Evolutionary conservation across 176 grass and related monocot genomes (phyloP).

Genomic region (Calamus simplicifolius): DNA sequence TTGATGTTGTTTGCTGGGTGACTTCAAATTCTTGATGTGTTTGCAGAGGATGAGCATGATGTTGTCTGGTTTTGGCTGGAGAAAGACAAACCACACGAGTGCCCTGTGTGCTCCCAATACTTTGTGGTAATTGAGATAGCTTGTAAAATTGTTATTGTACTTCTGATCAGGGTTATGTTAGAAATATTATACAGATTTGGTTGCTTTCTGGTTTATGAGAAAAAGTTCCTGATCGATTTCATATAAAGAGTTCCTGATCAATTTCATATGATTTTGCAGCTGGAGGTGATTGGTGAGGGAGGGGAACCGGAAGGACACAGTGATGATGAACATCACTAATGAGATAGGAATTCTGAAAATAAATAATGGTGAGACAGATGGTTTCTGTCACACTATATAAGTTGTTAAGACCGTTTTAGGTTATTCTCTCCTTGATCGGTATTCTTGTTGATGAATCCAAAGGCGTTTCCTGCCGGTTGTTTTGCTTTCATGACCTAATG

Average conservation of each 20-base stretch:
- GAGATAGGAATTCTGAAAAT: slow-evolving; percentile 26
- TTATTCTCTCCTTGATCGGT: slow-evolving; percentile 28
- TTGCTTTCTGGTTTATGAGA: too few relatives aligned
- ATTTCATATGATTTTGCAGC: slow-evolving; percentile 34
- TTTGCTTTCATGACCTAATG: slow-evolving; percentile 29
- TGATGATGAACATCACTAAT: slow-evolving; percentile 55
- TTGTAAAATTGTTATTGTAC: too few relatives aligned
- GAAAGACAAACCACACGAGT: slow-evolving; percentile 89
- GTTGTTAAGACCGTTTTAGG: slow-evolving; percentile 25
- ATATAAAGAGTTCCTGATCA: too few relatives aligned
- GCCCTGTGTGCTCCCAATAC: slow-evolving; percentile 89
- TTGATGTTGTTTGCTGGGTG: too few relatives aligned
- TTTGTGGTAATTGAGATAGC: slow-evolving; percentile 57
- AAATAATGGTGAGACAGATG: slow-evolving; percentile 37
- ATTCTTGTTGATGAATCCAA: slow-evolving; percentile 45
- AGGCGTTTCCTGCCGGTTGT: slow-evolving; percentile 36
- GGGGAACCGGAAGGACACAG: slow-evolving; percentile 68
- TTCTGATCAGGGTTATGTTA: too few relatives aligned
- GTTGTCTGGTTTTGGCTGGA: slow-evolving; percentile 98
- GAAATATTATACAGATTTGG: too few relatives aligned
- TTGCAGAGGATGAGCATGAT: slow-evolving; percentile 97
- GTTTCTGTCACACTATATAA: slow-evolving; percentile 25
- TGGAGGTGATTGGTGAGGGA: slow-evolving; percentile 89
- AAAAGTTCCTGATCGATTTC: too few relatives aligned
- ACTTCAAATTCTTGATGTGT: slow-evolving; percentile 1